Evolutionary conservation across 148 eudicot species (phyloP), one percentile per base, ranked within the genome.

Genomic region (Cornus kousa): DNA sequence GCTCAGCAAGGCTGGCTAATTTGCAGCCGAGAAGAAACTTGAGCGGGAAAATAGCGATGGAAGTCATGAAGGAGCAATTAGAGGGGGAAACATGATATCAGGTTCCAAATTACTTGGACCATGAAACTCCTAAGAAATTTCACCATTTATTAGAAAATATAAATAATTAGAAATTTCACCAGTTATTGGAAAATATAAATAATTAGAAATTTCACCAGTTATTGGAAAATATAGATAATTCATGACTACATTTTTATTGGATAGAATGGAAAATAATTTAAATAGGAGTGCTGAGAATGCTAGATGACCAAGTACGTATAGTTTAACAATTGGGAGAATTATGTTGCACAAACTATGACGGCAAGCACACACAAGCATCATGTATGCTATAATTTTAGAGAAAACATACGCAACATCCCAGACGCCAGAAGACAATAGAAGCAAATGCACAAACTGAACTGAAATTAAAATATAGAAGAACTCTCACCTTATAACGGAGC

Each of bases 401-500:
- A 70, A 19, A 7, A 11, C 9, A 11, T 73, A 66, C 43, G 70
- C 70, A 67, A 43, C 11, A 1, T 1, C 73, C 31, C 53, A 39
- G 59, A 53, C 2, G 59, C 17, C 17, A 11, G 59, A 53, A 53
- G 17, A 53, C 17, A 53, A 53, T 11, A 16, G 59, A 53, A 53
- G 3, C 59, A 53, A 12, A 53, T 53, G 35, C 19, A 46, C 9
- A 57, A 10, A 16, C 33, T 9, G 9, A 35, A 80, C 35, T 33
- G 37, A 65, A 67, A 33, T 73, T 8, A 72, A 72, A 70, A 74
- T 20, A 11, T 5, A 66, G 48, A 55, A 67, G 53, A 65, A n/a
- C 53, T 48, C 90, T 82, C 79, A 96, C 99, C 99, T 96, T 86
- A 96, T 93, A 74, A 80, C 89, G 24, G 99, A 93, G 69, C 93